Evolutionary conservation across 768 basidiomycete genomes (phyloP).

Genomic region (Suillus subaureus): DNA sequence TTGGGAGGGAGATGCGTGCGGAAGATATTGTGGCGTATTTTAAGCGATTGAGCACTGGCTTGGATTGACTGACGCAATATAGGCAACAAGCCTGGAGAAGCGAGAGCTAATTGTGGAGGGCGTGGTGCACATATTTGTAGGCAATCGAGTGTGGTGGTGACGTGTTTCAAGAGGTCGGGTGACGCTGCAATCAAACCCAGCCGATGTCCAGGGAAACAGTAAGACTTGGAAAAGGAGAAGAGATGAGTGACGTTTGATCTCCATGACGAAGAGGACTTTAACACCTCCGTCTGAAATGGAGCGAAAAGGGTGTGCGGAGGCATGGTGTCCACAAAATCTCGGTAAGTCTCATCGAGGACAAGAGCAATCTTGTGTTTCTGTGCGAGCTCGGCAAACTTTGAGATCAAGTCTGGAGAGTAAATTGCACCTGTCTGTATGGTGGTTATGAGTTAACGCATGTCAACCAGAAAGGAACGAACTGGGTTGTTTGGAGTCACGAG

Average conservation of each 20-base stretch:
- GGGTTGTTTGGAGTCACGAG: conserved; percentile 83
- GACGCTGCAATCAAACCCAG: conserved; percentile 73
- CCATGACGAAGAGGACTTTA: conserved; percentile 46
- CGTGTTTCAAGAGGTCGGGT: conserved; percentile 47
- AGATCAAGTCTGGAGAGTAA: conserved; percentile 59
- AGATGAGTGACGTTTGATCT: conserved; percentile 63
- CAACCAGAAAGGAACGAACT: conserved; percentile 34
- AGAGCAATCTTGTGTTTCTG: conserved; percentile 57
- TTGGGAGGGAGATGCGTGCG: conserved; percentile 42
- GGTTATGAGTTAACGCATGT: neutral
- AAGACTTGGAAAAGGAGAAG: conserved; percentile 82
- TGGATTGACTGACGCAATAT: conserved; percentile 54
- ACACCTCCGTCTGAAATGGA: conserved; percentile 9
- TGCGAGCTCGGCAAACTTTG: conserved; percentile 63
- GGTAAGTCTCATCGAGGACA: conserved; percentile 87
- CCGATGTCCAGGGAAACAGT: conserved; percentile 81
- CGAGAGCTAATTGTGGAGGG: conserved; percentile 69
- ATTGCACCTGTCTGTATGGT: conserved; percentile 62
- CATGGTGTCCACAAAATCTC: conserved; percentile 65
- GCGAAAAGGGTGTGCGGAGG: conserved; percentile 63
- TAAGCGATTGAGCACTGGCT: conserved; percentile 49
- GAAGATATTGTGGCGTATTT: conserved; percentile 60
- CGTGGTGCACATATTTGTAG: conserved; percentile 82
- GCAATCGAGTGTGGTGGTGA: conserved; percentile 71
- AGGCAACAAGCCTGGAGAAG: conserved; percentile 50